phyloP scores from a whole-genome alignment of 176 grass and related monocot species.

The Tuctoria greenei region DNA sequence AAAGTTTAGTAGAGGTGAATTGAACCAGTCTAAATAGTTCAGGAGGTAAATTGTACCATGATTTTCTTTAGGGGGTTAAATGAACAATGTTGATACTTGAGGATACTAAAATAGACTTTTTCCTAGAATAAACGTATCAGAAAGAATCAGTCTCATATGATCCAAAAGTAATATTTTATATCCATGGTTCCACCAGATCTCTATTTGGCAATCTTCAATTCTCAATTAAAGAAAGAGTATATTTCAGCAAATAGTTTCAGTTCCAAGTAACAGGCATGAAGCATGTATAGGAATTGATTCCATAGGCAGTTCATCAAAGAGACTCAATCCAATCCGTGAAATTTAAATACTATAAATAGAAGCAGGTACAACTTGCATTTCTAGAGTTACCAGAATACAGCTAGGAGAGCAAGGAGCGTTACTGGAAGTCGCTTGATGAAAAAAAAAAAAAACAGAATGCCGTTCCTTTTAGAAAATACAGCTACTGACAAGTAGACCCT shows the following conservation, averaged over 20 bases:
- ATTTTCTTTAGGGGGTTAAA: no score
- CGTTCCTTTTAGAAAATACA: background rate
- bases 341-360: slow-evolving; percentile 1
- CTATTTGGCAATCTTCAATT: background rate
- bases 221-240: background rate
- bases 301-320: background rate
- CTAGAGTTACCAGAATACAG: background rate
- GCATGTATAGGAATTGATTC: background rate
- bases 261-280: background rate
- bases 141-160: slow-evolving; percentile 1
- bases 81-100: no score
- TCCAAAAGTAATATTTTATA: background rate
- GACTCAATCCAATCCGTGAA: background rate
- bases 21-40: no score
- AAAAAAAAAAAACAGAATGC: background rate
- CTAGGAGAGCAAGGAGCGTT: slow-evolving; percentile 1
- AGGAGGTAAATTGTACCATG: no score
- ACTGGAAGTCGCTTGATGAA: background rate
- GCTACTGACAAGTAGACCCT: background rate
- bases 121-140: background rate
- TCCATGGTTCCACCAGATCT: background rate
- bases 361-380: background rate
- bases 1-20: no score
- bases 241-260: background rate
- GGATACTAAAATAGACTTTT: no score